phyloP scores from a whole-genome alignment of 2,329 filamentous ascomycete species.

The Fusarium sp. region DNA sequence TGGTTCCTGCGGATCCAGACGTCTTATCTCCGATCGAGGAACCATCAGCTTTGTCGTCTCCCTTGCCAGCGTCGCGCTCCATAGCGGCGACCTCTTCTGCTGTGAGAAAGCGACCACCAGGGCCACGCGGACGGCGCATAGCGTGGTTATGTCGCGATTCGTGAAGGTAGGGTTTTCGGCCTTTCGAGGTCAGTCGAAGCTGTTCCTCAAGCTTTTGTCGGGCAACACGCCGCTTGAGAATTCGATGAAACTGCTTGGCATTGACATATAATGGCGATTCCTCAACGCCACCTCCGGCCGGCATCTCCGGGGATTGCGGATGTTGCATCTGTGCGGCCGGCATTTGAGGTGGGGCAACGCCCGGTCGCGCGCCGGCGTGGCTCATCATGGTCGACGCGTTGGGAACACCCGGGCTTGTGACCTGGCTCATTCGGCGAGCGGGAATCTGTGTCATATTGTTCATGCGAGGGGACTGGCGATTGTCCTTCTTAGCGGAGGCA shows the following conservation, averaged over 20 bases:
- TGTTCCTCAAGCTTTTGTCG: slow-evolving; percentile 95
- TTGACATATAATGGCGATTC: slow-evolving; percentile 98
- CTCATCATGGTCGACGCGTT: slow-evolving; percentile 82
- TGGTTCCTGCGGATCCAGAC: slow-evolving; percentile 58
- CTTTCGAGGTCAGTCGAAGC: slow-evolving; percentile 90
- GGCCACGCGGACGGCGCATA: slow-evolving; percentile 93
- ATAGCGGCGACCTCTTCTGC: slow-evolving; percentile 95
- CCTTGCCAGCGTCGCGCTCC: slow-evolving; percentile 73
- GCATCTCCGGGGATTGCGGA: slow-evolving; percentile 83
- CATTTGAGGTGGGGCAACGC: slow-evolving; percentile 70
- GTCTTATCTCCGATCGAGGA: slow-evolving; percentile 35
- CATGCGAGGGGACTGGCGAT: slow-evolving; percentile 83
- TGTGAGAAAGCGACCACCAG: slow-evolving; percentile 94
- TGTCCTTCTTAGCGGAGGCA: slow-evolving; percentile 77
- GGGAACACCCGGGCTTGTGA: slow-evolving; percentile 79
- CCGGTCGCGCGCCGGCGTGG: slow-evolving; percentile 66
- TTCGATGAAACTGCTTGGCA: slow-evolving; percentile 98
- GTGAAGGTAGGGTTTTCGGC: slow-evolving; percentile 95
- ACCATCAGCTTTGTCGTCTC: slow-evolving; percentile 50
- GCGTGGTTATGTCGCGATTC: slow-evolving; percentile 98
- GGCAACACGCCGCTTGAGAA: slow-evolving; percentile 92
- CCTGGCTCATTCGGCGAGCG: slow-evolving; percentile 79
- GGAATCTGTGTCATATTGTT: slow-evolving; percentile 70
- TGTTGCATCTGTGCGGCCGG: slow-evolving; percentile 74
- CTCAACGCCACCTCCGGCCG: slow-evolving; percentile 76